phyloP scores from a whole-genome alignment of 225 moss, liverwort and hornwort genomes.

The Pseudisothecium myosuroides region DNA sequence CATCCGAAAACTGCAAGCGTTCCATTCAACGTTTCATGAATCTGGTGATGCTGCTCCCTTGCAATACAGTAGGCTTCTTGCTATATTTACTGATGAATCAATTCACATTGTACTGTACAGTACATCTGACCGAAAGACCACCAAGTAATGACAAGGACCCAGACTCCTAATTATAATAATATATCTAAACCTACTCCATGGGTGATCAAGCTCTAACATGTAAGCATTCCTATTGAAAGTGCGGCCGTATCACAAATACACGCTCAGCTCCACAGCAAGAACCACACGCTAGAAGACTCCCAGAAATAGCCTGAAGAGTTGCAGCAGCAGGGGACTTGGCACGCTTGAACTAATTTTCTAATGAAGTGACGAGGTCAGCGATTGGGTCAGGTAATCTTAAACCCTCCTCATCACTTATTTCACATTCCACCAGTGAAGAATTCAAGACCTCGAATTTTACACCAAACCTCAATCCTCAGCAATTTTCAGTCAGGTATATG shows the following conservation, averaged over 20 bases:
- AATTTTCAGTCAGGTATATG: constrained; percentile 23
- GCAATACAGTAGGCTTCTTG: background rate
- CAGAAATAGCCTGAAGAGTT: background rate
- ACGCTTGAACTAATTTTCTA: background rate
- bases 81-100: background rate
- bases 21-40: background rate
- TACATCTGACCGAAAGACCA: background rate
- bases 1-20: background rate
- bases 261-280: background rate
- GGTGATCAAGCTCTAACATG: background rate
- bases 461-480: background rate
- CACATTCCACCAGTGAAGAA: background rate
- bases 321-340: background rate
- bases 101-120: background rate
- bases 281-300: background rate
- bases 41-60: background rate
- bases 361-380: background rate
- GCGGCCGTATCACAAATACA: background rate
- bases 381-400: background rate
- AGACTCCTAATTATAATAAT: background rate
- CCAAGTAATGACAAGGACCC: background rate
- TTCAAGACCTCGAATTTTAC: background rate
- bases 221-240: background rate
- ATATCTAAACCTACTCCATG: background rate
- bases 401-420: background rate